Evolutionary conservation across 2,329 filamentous ascomycete genomes (phyloP).

Genomic region (Apiospora koreana): DNA sequence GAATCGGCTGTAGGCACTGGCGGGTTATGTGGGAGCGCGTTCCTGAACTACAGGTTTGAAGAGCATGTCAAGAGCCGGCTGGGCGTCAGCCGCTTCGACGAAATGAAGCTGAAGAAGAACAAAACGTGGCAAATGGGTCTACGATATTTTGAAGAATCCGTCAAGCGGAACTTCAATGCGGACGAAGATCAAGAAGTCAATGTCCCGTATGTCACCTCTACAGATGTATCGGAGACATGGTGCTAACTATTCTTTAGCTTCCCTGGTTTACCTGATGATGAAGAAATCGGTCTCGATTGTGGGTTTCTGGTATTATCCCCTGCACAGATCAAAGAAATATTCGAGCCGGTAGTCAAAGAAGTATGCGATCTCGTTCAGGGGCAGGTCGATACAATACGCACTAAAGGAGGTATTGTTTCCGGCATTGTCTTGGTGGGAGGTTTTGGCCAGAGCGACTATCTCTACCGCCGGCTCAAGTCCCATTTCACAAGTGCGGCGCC

Average conservation of each 20-base stretch:
- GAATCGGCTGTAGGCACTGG: slow-evolving; percentile 81
- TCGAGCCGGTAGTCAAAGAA: slow-evolving; percentile 73
- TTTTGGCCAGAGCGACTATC: slow-evolving; percentile 77
- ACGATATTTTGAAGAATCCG: slow-evolving; percentile 80
- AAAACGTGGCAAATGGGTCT: slow-evolving; percentile 82
- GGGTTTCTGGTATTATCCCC: slow-evolving; percentile 75
- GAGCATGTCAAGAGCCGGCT: slow-evolving; percentile 72
- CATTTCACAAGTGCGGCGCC: slow-evolving; percentile 64
- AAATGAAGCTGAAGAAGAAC: slow-evolving; percentile 76
- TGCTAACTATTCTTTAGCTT: slow-evolving; percentile 45
- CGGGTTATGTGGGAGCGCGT: slow-evolving; percentile 75
- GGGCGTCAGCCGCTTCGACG: slow-evolving; percentile 66
- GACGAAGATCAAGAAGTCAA: slow-evolving; percentile 78
- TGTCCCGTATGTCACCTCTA: slow-evolving; percentile 57
- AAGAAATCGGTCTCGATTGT: slow-evolving; percentile 72
- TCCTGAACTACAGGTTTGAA: slow-evolving; percentile 79
- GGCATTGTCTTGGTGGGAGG: slow-evolving; percentile 83
- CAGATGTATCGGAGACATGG: background rate
- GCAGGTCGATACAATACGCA: slow-evolving; percentile 64
- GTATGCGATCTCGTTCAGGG: slow-evolving; percentile 69
- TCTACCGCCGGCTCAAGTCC: slow-evolving; percentile 69
- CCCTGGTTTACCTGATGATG: slow-evolving; percentile 74
- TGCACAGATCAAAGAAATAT: slow-evolving; percentile 70
- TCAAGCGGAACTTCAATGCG: slow-evolving; percentile 81
- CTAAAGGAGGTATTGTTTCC: slow-evolving; percentile 62